These are phyloP conservation scores for Solanum sitiens DNA, from an alignment of 257 asterid species.

Conservation along the genomic window DNA sequence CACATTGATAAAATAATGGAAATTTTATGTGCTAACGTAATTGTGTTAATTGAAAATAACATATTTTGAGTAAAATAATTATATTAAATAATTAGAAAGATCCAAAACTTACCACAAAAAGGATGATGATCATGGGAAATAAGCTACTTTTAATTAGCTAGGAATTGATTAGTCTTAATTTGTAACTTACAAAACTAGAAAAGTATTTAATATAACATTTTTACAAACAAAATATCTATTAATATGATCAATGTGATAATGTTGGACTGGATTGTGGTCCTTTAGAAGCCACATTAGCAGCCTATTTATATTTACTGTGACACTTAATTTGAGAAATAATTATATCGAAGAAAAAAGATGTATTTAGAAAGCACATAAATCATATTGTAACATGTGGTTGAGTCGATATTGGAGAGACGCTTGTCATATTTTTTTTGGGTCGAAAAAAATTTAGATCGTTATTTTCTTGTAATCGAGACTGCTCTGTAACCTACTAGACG, in stretches of 20 bases:
- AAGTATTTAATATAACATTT: neutral
- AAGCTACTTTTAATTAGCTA: neutral
- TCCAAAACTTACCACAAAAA: neutral
- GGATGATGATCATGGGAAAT: neutral
- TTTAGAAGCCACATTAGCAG: neutral
- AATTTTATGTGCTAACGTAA: neutral
- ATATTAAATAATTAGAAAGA: no score
- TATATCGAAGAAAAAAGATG: no score
- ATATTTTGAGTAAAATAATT: no score
- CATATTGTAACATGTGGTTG: neutral
- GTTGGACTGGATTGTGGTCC: neutral
- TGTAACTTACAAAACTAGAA: neutral
- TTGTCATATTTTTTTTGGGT: neutral
- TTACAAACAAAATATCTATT: no score
- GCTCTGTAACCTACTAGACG: no score
- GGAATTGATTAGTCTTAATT: neutral
- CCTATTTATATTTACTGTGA: neutral
- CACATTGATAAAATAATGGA: no score
- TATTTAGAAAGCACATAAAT: no score
- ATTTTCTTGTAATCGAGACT: no score
- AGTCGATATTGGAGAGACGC: neutral
- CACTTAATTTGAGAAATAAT: neutral
- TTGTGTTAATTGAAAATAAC: no score
- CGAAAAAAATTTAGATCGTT: no score
- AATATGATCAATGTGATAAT: neutral